Evolutionary conservation across 1,284 basidiomycete genomes (phyloP).

Genomic region (Ustilago bromivora): DNA sequence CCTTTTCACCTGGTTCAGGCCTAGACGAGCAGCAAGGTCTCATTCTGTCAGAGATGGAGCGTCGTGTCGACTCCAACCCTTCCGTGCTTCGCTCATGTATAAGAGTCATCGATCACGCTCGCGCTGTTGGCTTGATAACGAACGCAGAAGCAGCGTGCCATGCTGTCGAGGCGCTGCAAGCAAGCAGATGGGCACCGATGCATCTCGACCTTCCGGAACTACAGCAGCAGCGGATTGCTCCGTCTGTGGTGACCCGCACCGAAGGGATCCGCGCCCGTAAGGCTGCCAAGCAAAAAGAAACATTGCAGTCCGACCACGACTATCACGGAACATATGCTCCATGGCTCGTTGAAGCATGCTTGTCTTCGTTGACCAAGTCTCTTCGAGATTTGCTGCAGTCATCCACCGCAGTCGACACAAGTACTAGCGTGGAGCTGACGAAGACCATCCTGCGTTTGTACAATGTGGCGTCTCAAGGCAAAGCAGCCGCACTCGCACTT

Average conservation of each 20-base stretch:
- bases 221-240: conserved; percentile 12
- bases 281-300: conserved; percentile 20
- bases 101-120: conserved; percentile 22
- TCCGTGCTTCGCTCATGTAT: conserved; percentile 38
- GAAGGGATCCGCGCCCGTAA: conserved; percentile 32
- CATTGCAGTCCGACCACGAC: conserved; percentile 19
- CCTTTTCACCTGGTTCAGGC: conserved; percentile 22
- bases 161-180: conserved; percentile 33
- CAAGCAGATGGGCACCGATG: conserved; percentile 32
- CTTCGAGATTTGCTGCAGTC: background rate
- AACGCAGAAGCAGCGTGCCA: conserved; percentile 25
- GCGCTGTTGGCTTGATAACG: conserved; percentile 11
- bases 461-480: conserved; percentile 23
- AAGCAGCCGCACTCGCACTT: conserved; percentile 30
- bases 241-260: conserved; percentile 14
- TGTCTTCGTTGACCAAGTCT: conserved; percentile 13
- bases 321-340: conserved; percentile 34
- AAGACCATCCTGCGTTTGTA: conserved; percentile 32
- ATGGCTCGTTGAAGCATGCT: conserved; percentile 36
- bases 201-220: conserved; percentile 20
- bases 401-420: background rate
- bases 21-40: conserved; percentile 29
- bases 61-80: conserved; percentile 34
- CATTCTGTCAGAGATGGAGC: conserved; percentile 42
- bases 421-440: conserved; percentile 5